phyloP scores from a whole-genome alignment of 495 filamentous ascomycete genomes.

The Neurospora intermedia region DNA sequence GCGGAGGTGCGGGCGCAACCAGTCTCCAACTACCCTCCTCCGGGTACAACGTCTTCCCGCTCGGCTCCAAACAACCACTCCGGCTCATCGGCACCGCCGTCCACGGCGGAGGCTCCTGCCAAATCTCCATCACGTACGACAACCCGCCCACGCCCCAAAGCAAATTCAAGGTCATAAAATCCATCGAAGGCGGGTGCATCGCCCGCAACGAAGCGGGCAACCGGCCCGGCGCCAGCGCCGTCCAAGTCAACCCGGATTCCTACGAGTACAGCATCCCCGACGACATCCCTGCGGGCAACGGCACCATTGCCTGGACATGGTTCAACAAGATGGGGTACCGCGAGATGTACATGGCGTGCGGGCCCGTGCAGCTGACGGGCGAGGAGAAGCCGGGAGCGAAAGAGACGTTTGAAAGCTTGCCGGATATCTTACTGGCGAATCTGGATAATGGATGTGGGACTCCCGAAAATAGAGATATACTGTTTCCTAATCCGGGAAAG shows the following conservation, averaged over 20 bases:
- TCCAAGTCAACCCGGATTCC: slow-evolving; percentile 4
- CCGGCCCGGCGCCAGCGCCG: slow-evolving; percentile 18
- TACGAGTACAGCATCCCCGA: slow-evolving; percentile 44
- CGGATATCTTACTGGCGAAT: slow-evolving; percentile 39
- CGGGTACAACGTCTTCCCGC: slow-evolving; percentile 28
- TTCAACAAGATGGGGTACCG: slow-evolving; percentile 79
- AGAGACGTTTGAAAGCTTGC: slow-evolving; percentile 15
- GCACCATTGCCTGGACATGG: slow-evolving; percentile 78
- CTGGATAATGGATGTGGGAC: slow-evolving; percentile 35
- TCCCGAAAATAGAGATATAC: slow-evolving; percentile 31
- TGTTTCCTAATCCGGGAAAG: slow-evolving; percentile 55
- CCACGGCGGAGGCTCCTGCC: slow-evolving; percentile 81
- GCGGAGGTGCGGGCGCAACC: background rate
- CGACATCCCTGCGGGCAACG: slow-evolving; percentile 45
- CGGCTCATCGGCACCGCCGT: slow-evolving; percentile 51
- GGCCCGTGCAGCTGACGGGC: slow-evolving; percentile 50
- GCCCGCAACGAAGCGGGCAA: slow-evolving; percentile 33
- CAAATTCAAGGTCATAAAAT: slow-evolving; percentile 67
- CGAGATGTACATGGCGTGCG: slow-evolving; percentile 92
- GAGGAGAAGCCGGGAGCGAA: background rate
- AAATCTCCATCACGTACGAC: slow-evolving; percentile 71
- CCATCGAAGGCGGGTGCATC: slow-evolving; percentile 67
- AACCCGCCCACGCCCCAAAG: slow-evolving; percentile 28
- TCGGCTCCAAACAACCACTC: slow-evolving; percentile 42
- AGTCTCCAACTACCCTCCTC: slow-evolving; percentile 13